These are phyloP conservation scores for Nicotiana rustica DNA, from an alignment of 305 asterid genomes.

Conservation along the genomic window DNA sequence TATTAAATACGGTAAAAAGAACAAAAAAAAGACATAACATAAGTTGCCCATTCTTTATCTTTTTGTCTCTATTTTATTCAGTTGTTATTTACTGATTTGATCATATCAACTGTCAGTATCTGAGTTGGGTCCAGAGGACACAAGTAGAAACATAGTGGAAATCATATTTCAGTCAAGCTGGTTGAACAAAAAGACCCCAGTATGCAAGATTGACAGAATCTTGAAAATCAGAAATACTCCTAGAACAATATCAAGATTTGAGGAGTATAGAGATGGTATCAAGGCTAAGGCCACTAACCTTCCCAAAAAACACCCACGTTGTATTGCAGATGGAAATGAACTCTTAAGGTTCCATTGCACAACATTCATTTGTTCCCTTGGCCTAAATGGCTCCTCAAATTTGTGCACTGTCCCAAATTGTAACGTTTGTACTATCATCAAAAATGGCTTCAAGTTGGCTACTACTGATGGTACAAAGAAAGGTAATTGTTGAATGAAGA, in stretches of 20 bases:
- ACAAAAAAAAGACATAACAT: neutral
- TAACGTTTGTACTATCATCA: slow-evolving; percentile 66
- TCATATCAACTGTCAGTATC: slow-evolving; percentile 52
- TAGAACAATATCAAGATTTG: slow-evolving; percentile 75
- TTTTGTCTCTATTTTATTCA: neutral
- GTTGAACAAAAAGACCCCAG: slow-evolving; percentile 74
- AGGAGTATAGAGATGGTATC: slow-evolving; percentile 78
- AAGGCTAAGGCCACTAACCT: slow-evolving; percentile 70
- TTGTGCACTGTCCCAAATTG: slow-evolving; percentile 79
- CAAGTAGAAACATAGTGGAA: slow-evolving; percentile 95
- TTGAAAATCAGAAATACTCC: slow-evolving; percentile 82
- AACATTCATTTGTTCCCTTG: slow-evolving; percentile 72
- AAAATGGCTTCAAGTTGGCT: slow-evolving; percentile 65
- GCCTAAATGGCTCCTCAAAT: slow-evolving; percentile 79
- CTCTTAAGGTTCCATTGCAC: slow-evolving; percentile 84
- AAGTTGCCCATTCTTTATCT: neutral
- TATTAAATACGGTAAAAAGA: neutral
- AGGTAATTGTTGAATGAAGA: neutral
- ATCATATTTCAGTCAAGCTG: slow-evolving; percentile 94
- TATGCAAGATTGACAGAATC: slow-evolving; percentile 83
- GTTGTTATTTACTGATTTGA: neutral
- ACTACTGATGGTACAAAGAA: slow-evolving; percentile 21
- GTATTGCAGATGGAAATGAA: slow-evolving; percentile 92
- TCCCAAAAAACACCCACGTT: slow-evolving; percentile 84
- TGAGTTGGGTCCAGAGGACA: slow-evolving; percentile 82